Conservation (phyloP, 108 stramenopile species). For the Skeletonema tropicum region DNA sequence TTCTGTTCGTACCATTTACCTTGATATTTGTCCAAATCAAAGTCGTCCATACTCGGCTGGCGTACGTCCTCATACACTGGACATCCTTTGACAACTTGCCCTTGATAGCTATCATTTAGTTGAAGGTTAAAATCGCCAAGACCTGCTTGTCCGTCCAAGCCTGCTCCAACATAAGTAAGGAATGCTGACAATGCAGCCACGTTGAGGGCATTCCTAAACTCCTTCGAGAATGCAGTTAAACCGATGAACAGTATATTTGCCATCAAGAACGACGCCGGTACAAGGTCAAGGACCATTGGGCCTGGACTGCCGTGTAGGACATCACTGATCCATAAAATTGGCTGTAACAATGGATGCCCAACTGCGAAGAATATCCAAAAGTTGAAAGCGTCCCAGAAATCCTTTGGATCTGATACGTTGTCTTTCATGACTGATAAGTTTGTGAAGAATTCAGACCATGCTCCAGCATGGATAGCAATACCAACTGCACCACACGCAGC, state of each 20-base stretch:
- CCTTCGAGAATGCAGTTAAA: conserved; percentile 67
- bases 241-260: conserved; percentile 77
- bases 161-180: conserved; percentile 80
- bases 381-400: conserved; percentile 82
- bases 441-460: conserved; percentile 69
- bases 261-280: conserved; percentile 70
- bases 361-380: conserved; percentile 96
- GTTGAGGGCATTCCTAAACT: conserved; percentile 78
- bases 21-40: conserved; percentile 88
- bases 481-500: conserved; percentile 58
- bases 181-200: conserved; percentile 76
- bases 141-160: conserved; percentile 83
- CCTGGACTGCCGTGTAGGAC: conserved; percentile 90
- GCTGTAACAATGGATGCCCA: conserved; percentile 87
- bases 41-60: conserved; percentile 85
- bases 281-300: conserved; percentile 70
- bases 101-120: conserved; percentile 85
- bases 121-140: conserved; percentile 87
- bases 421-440: conserved; percentile 75
- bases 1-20: conserved; percentile 92
- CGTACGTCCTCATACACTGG: conserved; percentile 88
- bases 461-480: conserved; percentile 66
- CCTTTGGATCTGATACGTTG: conserved; percentile 69
- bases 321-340: conserved; percentile 88
- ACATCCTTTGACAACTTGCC: conserved; percentile 85